These are phyloP conservation scores for Rhytidhysteron rufulum DNA, from an alignment of 2,329 filamentous ascomycete genomes.

Conservation along the genomic window DNA sequence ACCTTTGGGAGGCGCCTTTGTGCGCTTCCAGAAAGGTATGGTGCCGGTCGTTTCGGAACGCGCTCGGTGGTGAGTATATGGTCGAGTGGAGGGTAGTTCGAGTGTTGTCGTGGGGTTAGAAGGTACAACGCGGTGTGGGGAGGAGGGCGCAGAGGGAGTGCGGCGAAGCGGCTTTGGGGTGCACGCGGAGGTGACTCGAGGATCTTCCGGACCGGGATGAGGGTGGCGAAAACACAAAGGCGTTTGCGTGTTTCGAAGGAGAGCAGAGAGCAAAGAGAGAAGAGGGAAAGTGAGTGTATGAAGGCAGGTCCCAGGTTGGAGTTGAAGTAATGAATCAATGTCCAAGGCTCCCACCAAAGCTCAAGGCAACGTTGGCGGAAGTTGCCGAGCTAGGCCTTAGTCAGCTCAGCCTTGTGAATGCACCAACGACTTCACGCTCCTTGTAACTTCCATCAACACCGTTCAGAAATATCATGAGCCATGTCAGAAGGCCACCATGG, in stretches of 20 bases:
- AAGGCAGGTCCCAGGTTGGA: slow-evolving; percentile 20
- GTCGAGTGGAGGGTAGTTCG: background rate
- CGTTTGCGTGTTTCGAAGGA: too few relatives aligned
- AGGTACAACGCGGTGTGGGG: slow-evolving; percentile 6
- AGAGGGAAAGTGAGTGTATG: slow-evolving; percentile 10
- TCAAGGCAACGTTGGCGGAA: slow-evolving; percentile 5
- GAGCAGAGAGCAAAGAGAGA: slow-evolving; percentile 8
- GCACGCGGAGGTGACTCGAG: slow-evolving; percentile 8
- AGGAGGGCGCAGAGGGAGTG: slow-evolving; percentile 6
- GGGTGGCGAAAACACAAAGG: background rate
- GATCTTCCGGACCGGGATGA: slow-evolving; percentile 2
- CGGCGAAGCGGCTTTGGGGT: slow-evolving; percentile 3
- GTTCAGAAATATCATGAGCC: too few relatives aligned
- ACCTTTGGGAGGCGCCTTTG: slow-evolving; percentile 31
- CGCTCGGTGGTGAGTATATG: background rate
- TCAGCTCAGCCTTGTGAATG: background rate
- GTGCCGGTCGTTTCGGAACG: slow-evolving; percentile 9
- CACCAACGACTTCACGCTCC: too few relatives aligned
- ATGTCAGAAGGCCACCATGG: too few relatives aligned
- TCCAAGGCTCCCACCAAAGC: slow-evolving; percentile 4
- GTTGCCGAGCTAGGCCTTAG: slow-evolving; percentile 1
- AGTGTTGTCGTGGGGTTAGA: slow-evolving; percentile 1
- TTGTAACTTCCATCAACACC: too few relatives aligned
- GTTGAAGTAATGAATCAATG: background rate
- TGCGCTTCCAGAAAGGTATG: slow-evolving; percentile 26